Conservation (phyloP, 2,329 filamentous ascomycete species). For the Pseudogymnoascus sp. region DNA sequence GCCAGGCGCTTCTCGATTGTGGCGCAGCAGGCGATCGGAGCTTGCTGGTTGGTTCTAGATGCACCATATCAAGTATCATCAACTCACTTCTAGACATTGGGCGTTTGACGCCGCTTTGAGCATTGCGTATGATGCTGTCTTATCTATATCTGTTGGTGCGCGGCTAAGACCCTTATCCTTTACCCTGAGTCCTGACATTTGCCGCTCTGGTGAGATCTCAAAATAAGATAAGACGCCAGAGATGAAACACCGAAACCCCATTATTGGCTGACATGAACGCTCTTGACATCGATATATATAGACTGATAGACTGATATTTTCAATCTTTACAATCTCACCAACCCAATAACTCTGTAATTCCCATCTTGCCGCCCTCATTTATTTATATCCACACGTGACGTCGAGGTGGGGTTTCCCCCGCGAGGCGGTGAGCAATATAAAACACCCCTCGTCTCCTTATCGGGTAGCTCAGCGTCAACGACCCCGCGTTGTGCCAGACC, state of each 20-base stretch:
- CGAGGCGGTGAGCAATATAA: conserved; percentile 10
- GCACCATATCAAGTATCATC: conserved; percentile 5
- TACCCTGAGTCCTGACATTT: background rate
- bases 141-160: background rate
- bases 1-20: background rate
- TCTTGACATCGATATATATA: background rate
- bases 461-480: background rate
- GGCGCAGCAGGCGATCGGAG: conserved; percentile 9
- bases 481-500: conserved; percentile 5
- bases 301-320: background rate
- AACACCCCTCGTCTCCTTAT: conserved; percentile 10
- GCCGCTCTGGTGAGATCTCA: background rate
- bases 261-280: background rate
- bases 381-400: conserved; percentile 6
- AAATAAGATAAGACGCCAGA: background rate
- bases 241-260: background rate
- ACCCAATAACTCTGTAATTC: background rate
- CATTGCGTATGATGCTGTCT: background rate
- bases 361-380: background rate
- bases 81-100: background rate
- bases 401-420: background rate
- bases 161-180: conserved; percentile 4
- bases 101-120: background rate
- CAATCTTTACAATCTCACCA: background rate
- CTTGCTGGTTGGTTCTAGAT: background rate